phyloP scores from a whole-genome alignment of 495 filamentous ascomycete genomes.

The Penicillium goetzii region DNA sequence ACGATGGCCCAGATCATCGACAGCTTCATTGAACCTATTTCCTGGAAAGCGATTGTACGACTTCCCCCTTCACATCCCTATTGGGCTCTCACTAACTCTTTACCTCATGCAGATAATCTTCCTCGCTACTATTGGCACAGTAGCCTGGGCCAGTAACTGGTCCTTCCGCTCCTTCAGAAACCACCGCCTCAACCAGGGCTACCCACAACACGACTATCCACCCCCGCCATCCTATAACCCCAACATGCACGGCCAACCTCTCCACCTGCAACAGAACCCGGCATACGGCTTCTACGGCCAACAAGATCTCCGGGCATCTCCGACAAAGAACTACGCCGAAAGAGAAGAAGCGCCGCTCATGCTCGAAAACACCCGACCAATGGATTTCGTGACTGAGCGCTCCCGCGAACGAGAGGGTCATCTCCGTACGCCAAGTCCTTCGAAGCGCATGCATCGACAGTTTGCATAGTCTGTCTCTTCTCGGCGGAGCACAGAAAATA shows the following conservation, averaged over 20 bases:
- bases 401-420: conserved; percentile 42
- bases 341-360: conserved; percentile 40
- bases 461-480: conserved; percentile 23
- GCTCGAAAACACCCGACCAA: conserved; percentile 38
- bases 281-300: conserved; percentile 35
- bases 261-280: conserved; percentile 33
- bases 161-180: conserved; percentile 51
- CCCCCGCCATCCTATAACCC: conserved; percentile 29
- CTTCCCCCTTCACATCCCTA: not conserved
- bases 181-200: conserved; percentile 41
- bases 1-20: conserved; percentile 84
- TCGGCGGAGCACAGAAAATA: not conserved
- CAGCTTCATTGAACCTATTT: conserved; percentile 70
- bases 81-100: conserved; percentile 20
- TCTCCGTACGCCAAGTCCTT: conserved; percentile 45
- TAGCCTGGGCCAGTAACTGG: conserved; percentile 52
- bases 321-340: conserved; percentile 20
- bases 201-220: conserved; percentile 30
- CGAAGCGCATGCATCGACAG: conserved; percentile 36
- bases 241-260: conserved; percentile 26
- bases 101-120: conserved; percentile 40
- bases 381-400: conserved; percentile 42
- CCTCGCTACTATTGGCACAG: conserved; percentile 47
- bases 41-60: conserved; percentile 71
- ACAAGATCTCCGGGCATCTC: conserved; percentile 24